A percentile compares a stretch with the other conserved stretches of the same genome.
Evolutionary conservation across 805 yeast species (phyloP).

Genomic region (Saccharomycopsis fibuligera): DNA sequence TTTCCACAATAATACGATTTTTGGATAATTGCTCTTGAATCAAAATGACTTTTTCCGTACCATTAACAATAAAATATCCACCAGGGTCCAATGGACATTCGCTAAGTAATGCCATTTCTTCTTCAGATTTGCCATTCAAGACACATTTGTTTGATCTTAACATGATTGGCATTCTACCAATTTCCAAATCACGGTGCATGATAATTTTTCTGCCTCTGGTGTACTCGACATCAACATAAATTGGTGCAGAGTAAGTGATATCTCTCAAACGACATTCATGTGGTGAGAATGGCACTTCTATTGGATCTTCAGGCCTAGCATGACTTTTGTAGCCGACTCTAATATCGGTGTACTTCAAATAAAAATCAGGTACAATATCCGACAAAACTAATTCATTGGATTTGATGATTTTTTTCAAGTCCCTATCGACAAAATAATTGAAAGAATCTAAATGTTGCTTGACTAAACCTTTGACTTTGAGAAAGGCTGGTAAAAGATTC

Average conservation of each 20-base stretch:
- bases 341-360: constrained; percentile 86
- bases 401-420: constrained; percentile 81
- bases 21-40: constrained; percentile 96
- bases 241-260: constrained; percentile 90
- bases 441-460: constrained; percentile 98
- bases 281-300: constrained; percentile 70
- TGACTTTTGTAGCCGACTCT: constrained; percentile 66
- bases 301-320: constrained; percentile 24
- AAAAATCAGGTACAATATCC: constrained; percentile 97
- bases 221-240: constrained; percentile 93
- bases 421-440: constrained; percentile 91
- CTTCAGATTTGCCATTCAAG: constrained; percentile 68
- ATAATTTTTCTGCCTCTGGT: constrained; percentile 92
- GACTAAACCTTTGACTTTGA: constrained; percentile 91
- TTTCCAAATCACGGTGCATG: constrained; percentile 82
- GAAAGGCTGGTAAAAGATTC: constrained; percentile 92
- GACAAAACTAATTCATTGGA: constrained; percentile 87
- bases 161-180: constrained; percentile 99
- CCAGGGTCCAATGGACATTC: constrained; percentile 99
- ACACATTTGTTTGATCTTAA: constrained; percentile 88
- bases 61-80: constrained; percentile 95
- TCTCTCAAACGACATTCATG: constrained; percentile 95
- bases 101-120: constrained; percentile 77
- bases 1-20: constrained; percentile 96
- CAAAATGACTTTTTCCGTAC: constrained; percentile 94